Percentiles rank a stretch among this genome's conserved stretches.
phyloP scores from a whole-genome alignment of 1,284 basidiomycete species.

The Cryptococcus floricola region DNA sequence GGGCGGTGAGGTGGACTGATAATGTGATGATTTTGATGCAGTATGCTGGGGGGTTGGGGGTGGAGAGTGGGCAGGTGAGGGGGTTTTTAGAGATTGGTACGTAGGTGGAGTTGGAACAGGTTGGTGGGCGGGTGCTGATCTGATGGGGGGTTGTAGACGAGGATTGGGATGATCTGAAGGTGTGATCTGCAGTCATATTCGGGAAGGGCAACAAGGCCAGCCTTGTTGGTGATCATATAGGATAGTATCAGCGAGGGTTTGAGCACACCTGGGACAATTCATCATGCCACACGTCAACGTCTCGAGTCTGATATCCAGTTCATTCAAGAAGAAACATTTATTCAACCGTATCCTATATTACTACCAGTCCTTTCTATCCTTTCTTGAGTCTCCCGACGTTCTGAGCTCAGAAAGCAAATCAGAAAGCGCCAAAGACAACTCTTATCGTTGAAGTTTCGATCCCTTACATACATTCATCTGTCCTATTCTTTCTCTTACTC shows the following conservation, averaged over 20 bases:
- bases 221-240: not conserved
- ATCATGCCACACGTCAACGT: not conserved
- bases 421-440: no score
- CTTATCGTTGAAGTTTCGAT: no score
- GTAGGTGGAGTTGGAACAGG: conserved; percentile 9
- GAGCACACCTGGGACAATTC: not conserved
- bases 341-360: not conserved
- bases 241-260: not conserved
- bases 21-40: conserved; percentile 38
- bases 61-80: conserved; percentile 24
- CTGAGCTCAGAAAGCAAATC: conserved; percentile 12
- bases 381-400: no score
- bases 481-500: no score
- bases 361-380: not conserved
- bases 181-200: not conserved
- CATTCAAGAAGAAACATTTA: not conserved
- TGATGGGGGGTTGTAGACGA: conserved; percentile 10
- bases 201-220: not conserved
- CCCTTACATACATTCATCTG: no score
- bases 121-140: not conserved
- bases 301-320: not conserved
- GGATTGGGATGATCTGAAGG: conserved; percentile 19
- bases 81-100: conserved; percentile 34
- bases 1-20: conserved; percentile 72
- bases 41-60: conserved; percentile 19